Evolutionary conservation across 140 eudicot species (phyloP), one percentile per base, ranked within the genome.

Genomic region (Anethum foeniculum): DNA sequence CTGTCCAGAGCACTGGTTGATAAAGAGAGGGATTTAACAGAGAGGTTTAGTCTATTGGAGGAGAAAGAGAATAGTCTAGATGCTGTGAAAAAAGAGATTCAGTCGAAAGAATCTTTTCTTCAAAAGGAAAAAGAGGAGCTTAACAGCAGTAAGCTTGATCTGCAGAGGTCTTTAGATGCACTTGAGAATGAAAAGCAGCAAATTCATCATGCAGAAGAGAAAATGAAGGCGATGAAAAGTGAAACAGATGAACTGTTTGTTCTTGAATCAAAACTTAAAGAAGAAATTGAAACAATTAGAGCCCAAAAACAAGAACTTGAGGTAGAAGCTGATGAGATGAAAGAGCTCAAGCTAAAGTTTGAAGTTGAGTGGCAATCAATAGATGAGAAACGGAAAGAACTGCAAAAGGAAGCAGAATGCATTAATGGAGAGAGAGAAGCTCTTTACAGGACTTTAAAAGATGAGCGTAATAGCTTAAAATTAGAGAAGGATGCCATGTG

Each of bases 301-400:
- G 90, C 89, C 23, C 95, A 90, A 79, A 92, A 92, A 72, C 88
- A 58, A 49, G 96, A 89, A 79, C 88, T 92, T 27, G 99, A 90
- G 84, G 86, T 81, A 71, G 93, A 92, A 76, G 97, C 96, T 32
- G 97, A 95, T 49, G 87, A 77, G 75, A 80, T 95, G 81, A 92
- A 92, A 82, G 83, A 83, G 18, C 92, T 85, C 81, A 92, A 92
- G 88, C 84, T 90, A 44, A 88, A 89, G 30, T 93, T 95, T 73
- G 99, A 95, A 88, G 73, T 88, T 3, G 97, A 95, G 81, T 95
- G 97, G 97, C 96, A 95, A 67, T 43, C 82, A 47, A 87, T 95
- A n/a, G 97, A 95, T 84, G 99, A 89, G 86, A 95, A 95, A 91
- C 75, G 97, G 80, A 90, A 86, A 80, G 97, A 91, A 79, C 77